A percentile compares a stretch with the other conserved stretches of the same genome.
Evolutionary conservation across 2,329 filamentous ascomycete species (phyloP).

Genomic region (Aspergillus latus): DNA sequence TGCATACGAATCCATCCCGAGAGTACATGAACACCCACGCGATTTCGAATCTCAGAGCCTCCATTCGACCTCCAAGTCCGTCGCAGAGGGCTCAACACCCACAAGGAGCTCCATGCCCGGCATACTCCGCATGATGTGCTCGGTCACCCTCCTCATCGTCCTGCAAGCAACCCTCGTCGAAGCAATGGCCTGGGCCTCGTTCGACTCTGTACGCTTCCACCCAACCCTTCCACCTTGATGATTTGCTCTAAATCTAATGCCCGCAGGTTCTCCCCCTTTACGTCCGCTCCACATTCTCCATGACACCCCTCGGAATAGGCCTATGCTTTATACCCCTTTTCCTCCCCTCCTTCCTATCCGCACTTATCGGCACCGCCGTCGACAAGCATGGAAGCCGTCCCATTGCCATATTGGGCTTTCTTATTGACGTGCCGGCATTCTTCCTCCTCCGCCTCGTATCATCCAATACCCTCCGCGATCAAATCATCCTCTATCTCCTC

Average conservation of each 20-base stretch:
- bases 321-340: conserved; percentile 60
- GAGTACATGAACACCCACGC: not conserved
- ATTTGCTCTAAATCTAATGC: not conserved
- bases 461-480: conserved; percentile 57
- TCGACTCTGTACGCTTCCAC: conserved; percentile 46
- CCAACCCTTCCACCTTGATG: not conserved
- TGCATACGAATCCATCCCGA: not conserved
- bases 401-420: conserved; percentile 56
- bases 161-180: conserved; percentile 50
- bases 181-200: conserved; percentile 53
- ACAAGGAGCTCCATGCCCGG: conserved; percentile 18
- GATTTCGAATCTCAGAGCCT: not conserved
- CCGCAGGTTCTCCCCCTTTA: conserved; percentile 55
- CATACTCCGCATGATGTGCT: conserved; percentile 36
- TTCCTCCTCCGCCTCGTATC: conserved; percentile 65
- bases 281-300: conserved; percentile 55
- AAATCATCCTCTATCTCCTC: conserved; percentile 63
- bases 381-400: conserved; percentile 63
- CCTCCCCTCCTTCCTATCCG: conserved; percentile 61
- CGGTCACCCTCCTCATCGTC: conserved; percentile 46
- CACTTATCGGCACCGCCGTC: conserved; percentile 52
- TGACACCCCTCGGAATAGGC: conserved; percentile 57
- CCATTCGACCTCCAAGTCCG: not conserved
- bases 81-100: not conserved
- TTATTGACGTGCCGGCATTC: conserved; percentile 58